phyloP scores from a whole-genome alignment of 2,329 filamentous ascomycete genomes.

The Apiospora koreana region DNA sequence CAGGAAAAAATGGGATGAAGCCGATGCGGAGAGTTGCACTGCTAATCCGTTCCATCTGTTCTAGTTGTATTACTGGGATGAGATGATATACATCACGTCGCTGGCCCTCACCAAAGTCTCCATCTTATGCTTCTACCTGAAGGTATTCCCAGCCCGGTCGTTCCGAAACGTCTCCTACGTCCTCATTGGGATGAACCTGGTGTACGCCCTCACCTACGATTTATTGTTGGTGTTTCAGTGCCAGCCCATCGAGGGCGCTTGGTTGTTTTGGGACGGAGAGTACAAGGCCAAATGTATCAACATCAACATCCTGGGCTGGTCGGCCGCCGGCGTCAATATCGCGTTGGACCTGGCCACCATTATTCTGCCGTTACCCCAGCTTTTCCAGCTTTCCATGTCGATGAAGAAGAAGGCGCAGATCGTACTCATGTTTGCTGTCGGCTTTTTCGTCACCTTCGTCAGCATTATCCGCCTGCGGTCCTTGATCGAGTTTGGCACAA shows the following conservation, averaged over 20 bases:
- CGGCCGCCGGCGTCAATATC: constrained; percentile 34
- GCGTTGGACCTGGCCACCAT: constrained; percentile 32
- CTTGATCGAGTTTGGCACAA: constrained; percentile 26
- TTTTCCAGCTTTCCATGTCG: constrained; percentile 31
- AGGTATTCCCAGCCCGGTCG: constrained; percentile 31
- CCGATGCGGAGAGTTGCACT: neutral
- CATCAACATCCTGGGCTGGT: constrained; percentile 34
- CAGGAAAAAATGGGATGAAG: neutral
- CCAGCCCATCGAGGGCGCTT: constrained; percentile 30
- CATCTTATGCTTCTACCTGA: constrained; percentile 39
- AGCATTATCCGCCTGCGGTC: constrained; percentile 30
- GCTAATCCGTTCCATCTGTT: neutral
- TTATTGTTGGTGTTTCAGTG: constrained; percentile 33
- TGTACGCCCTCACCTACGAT: constrained; percentile 28
- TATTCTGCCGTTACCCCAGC: constrained; percentile 31
- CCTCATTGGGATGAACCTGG: constrained; percentile 31
- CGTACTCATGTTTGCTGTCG: constrained; percentile 36
- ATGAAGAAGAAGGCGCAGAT: constrained; percentile 34
- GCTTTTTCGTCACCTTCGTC: constrained; percentile 29
- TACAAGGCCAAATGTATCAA: constrained; percentile 31
- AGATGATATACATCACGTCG: constrained; percentile 30
- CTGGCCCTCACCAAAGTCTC: constrained; percentile 36
- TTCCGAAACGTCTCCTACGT: constrained; percentile 27
- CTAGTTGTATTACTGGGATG: constrained; percentile 32
- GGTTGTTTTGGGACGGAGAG: constrained; percentile 34